Evolutionary conservation across 2,329 filamentous ascomycete species (phyloP).

Genomic region (Fusarium cicatricum): DNA sequence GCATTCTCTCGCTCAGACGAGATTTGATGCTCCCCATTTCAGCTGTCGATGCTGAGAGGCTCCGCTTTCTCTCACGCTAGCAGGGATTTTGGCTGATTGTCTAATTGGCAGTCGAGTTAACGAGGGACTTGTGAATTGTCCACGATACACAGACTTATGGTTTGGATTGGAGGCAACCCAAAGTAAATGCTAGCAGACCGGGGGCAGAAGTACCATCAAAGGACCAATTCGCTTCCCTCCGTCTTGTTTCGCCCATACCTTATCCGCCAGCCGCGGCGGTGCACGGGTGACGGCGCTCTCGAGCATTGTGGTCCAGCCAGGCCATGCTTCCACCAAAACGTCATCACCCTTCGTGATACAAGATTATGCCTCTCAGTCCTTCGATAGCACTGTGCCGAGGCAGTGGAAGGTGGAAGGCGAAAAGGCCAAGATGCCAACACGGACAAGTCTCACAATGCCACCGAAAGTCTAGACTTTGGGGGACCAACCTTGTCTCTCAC

Average conservation of each 20-base stretch:
- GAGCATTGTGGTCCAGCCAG: conserved; percentile 13
- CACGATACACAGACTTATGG: neutral
- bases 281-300: neutral
- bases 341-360: conserved; percentile 24
- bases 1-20: conserved; percentile 34
- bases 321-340: conserved; percentile 14
- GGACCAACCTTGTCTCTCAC: neutral
- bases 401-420: conserved; percentile 4
- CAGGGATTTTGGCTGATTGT: conserved; percentile 26
- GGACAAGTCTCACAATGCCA: conserved; percentile 6
- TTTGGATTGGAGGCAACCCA: neutral
- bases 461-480: conserved; percentile 3
- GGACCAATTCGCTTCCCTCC: conserved; percentile 29
- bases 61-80: conserved; percentile 34
- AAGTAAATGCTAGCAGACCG: conserved; percentile 31
- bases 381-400: conserved; percentile 9
- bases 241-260: conserved; percentile 24
- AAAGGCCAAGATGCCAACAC: conserved; percentile 12
- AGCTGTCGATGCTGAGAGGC: conserved; percentile 25
- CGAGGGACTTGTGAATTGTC: neutral
- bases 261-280: conserved; percentile 10
- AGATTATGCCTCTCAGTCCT: conserved; percentile 1
- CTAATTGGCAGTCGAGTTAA: conserved; percentile 23
- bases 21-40: conserved; percentile 37
- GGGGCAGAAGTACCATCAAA: conserved; percentile 17